Evolutionary conservation across 1,284 basidiomycete species (phyloP).

Genomic region (Rhodotorula sp.): DNA sequence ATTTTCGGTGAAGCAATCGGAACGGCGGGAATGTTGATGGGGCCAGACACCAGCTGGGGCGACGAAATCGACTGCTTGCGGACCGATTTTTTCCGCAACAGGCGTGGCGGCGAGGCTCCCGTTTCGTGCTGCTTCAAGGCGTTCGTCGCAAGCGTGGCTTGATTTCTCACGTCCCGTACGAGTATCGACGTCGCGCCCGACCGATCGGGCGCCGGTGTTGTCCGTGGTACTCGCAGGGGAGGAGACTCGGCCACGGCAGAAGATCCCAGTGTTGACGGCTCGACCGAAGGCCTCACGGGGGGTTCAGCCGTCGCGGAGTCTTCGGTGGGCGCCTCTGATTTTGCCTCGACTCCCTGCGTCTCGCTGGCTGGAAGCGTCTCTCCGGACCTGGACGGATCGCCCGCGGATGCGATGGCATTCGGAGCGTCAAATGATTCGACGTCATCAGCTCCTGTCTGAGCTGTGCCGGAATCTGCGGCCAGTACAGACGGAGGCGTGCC

Average conservation of each 20-base stretch:
- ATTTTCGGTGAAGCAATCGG: constrained; percentile 19
- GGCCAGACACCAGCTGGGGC: constrained; percentile 32
- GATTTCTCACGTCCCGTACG: constrained; percentile 39
- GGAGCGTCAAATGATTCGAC: no score
- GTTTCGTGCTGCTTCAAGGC: constrained; percentile 34
- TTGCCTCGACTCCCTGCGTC: neutral
- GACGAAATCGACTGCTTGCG: constrained; percentile 29
- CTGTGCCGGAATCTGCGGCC: no score
- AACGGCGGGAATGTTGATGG: constrained; percentile 32
- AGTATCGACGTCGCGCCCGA: constrained; percentile 32
- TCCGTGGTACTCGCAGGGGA: constrained; percentile 14
- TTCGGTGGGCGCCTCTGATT: neutral
- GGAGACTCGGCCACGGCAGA: constrained; percentile 8
- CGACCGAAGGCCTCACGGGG: neutral
- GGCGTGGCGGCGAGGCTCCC: neutral
- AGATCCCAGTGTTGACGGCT: neutral
- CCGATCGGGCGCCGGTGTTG: constrained; percentile 23
- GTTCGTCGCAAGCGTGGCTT: constrained; percentile 38
- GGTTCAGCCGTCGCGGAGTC: neutral
- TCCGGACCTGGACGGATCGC: neutral
- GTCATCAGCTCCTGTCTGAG: no score
- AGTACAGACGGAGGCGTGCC: no score
- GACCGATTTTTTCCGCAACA: constrained; percentile 20
- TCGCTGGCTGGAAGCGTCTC: neutral
- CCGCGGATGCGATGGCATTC: no score